Evolutionary conservation across 2,329 filamentous ascomycete genomes (phyloP), one percentile per base, ranked within the genome.

Genomic region (Trichophyton schoenleinii): DNA sequence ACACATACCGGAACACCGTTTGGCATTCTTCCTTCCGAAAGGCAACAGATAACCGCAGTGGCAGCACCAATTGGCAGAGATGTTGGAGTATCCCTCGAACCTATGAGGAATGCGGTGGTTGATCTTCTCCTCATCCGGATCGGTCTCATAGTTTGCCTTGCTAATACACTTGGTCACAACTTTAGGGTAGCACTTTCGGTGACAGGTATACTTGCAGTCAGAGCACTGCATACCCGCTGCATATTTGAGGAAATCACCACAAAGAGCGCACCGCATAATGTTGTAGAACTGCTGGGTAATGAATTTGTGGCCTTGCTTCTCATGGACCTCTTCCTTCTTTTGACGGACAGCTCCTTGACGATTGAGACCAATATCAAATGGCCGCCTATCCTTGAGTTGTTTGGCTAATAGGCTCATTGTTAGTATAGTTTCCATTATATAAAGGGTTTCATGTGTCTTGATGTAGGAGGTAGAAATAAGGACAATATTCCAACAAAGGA

Each of bases 101-200:
- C 94, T 87, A 82, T 99, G 94, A 7, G 94, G 94, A 71, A 99
- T 99, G 66, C 94, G 89, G 73, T 99, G 94, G 73, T 99, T 99
- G 83, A 99, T 95, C 80, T 97, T 99, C 77, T 96, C 94, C 76
- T 99, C 94, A 75, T 99, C 94, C 22, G 94, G 92, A 73, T 99
- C 94, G 4, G 90, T 95, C 74, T 99, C 94, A 65, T 94, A 92
- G 72, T 99, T 99, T 65, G 92, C 96, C 75, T 99, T 97, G 78
- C 92, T 97, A 75, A 99, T 99, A 78, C 94, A 99, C 76, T 99
- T 99, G 65, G 94, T 99, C 68, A 99, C 94, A 55, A 99, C 94
- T 74, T 91, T 95, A 15, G 84, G 79, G 75, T 97, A 99, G 73
- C 94, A 99, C 77, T 97, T 96, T 69, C 90, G 92, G 75, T 99